phyloP scores from a whole-genome alignment of 768 basidiomycete species.

The Termitomyces sp. region DNA sequence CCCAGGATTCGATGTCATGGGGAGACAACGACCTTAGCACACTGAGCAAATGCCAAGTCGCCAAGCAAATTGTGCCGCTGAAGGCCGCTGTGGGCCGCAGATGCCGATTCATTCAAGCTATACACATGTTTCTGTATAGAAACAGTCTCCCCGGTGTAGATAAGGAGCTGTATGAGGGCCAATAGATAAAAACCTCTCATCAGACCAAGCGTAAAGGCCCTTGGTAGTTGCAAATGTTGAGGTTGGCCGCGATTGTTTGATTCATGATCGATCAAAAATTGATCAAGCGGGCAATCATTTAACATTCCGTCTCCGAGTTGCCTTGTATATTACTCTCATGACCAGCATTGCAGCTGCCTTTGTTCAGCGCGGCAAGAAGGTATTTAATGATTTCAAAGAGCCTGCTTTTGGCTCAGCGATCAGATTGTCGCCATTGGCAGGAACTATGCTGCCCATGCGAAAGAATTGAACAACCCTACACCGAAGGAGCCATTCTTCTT shows the following conservation, averaged over 20 bases:
- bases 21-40: not conserved
- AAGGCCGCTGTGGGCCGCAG: not conserved
- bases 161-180: not conserved
- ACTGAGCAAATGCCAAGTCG: slow-evolving; percentile 14
- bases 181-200: not conserved
- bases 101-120: not conserved
- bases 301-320: slow-evolving; percentile 1
- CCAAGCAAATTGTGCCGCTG: slow-evolving; percentile 8
- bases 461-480: slow-evolving; percentile 82
- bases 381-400: slow-evolving; percentile 4
- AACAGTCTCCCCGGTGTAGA: not conserved
- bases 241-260: not conserved
- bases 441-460: slow-evolving; percentile 88
- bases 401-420: not conserved
- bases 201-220: not conserved
- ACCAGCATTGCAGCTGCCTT: slow-evolving; percentile 23
- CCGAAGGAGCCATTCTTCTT: slow-evolving; percentile 99
- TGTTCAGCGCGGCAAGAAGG: slow-evolving; percentile 32
- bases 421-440: slow-evolving; percentile 95
- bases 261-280: slow-evolving; percentile 6
- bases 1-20: slow-evolving; percentile 4
- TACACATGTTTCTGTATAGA: not conserved
- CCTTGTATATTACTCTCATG: slow-evolving; percentile 1
- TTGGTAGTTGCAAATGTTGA: not conserved
- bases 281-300: slow-evolving; percentile 1